These are phyloP conservation scores for Globisporangium apiculatum DNA, from an alignment of 352 stramenopile species.

Conservation along the genomic window DNA sequence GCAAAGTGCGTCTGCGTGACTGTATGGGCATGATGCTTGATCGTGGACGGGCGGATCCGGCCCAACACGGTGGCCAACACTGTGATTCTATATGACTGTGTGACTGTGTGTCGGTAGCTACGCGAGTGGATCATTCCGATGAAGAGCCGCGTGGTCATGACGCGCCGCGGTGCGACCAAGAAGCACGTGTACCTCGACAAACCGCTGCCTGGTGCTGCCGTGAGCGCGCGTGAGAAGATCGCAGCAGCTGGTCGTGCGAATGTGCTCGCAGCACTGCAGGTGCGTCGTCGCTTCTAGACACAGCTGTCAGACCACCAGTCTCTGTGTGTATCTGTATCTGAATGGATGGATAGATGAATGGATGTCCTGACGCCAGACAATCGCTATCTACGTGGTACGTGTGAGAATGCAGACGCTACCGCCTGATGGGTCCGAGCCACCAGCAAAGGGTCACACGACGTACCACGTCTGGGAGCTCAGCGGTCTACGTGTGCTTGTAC, in stretches of 20 bases:
- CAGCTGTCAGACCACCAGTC: neutral
- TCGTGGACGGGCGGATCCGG: neutral
- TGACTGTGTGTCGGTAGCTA: conserved; percentile 17
- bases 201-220: conserved; percentile 17
- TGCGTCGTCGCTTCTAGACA: conserved; percentile 2
- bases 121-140: conserved; percentile 44
- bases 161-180: conserved; percentile 17
- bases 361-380: no score
- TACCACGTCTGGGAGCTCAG: conserved; percentile 72
- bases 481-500: conserved; percentile 49
- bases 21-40: conserved; percentile 6
- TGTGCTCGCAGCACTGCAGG: conserved; percentile 24
- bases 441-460: conserved; percentile 10
- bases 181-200: conserved; percentile 59
- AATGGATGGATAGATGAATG: neutral
- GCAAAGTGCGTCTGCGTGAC: conserved; percentile 8
- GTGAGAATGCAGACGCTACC: neutral
- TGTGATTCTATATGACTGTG: neutral
- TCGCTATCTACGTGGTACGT: no score
- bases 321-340: neutral
- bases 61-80: no score
- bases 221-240: conserved; percentile 29
- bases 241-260: conserved; percentile 16
- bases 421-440: neutral
- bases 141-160: conserved; percentile 38